These are phyloP conservation scores for Neonectria neomacrospora DNA, from an alignment of 2,329 filamentous ascomycete species.

Conservation along the genomic window DNA sequence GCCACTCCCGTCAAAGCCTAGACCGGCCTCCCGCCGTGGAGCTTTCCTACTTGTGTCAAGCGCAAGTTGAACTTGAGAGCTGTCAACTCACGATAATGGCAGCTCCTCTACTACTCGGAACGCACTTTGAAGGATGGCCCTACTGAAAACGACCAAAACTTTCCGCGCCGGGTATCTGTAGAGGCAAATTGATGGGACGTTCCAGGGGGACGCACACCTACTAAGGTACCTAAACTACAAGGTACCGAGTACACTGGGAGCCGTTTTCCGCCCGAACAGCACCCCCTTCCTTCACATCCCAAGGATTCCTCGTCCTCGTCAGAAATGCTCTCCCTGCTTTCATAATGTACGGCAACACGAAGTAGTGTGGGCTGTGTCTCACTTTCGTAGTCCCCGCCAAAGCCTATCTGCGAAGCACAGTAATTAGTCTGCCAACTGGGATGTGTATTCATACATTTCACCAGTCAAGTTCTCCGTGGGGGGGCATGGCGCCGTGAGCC, in stretches of 20 bases:
- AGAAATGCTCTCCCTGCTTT: not conserved
- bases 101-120: no score
- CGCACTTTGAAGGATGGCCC: no score
- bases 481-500: not conserved
- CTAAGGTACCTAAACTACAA: no score
- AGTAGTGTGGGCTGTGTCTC: not conserved
- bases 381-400: not conserved
- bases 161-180: no score
- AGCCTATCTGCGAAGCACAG: not conserved
- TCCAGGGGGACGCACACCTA: no score
- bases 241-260: no score
- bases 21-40: constrained; percentile 8
- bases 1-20: not conserved
- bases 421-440: not conserved
- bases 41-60: not conserved
- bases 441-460: not conserved
- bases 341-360: not conserved
- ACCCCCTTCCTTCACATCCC: not conserved
- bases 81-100: not conserved
- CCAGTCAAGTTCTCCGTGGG: not conserved
- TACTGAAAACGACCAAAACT: no score
- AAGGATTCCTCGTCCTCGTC: not conserved
- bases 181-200: no score
- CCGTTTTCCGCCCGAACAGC: not conserved
- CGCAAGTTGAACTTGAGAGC: not conserved